Evolutionary conservation across 371 early-diverging fungal genomes (phyloP).

Genomic region (Mortierella sp.): DNA sequence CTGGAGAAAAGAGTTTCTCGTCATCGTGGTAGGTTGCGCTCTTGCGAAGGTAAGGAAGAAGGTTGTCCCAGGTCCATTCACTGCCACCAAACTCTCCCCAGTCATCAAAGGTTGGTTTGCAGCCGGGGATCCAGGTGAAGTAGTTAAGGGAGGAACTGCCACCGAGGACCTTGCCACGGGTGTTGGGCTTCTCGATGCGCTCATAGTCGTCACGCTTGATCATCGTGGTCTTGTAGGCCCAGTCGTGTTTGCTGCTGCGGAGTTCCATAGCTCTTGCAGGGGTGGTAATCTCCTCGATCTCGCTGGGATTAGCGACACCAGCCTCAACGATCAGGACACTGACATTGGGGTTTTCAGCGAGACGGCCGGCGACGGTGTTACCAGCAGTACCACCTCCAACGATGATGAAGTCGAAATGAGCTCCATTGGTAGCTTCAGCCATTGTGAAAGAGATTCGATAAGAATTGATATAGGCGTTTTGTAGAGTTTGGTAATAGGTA

Average conservation of each 20-base stretch:
- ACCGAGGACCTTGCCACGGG: constrained; percentile 38
- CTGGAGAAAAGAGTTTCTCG: constrained; percentile 14
- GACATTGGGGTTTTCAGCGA: constrained; percentile 30
- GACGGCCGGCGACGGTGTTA: constrained; percentile 27
- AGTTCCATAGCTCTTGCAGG: constrained; percentile 30
- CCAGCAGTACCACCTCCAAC: constrained; percentile 40
- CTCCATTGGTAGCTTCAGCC: constrained; percentile 12
- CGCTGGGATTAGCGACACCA: constrained; percentile 28
- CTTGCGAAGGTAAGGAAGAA: constrained; percentile 39
- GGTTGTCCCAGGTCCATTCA: constrained; percentile 45
- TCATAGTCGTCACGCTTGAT: constrained; percentile 35
- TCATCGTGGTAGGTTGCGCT: constrained; percentile 33
- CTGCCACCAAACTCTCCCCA: constrained; percentile 51
- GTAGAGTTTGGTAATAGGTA: not conserved
- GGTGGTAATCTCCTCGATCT: constrained; percentile 30
- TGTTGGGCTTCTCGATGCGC: constrained; percentile 38
- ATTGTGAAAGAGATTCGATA: constrained; percentile 23
- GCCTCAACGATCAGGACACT: constrained; percentile 28
- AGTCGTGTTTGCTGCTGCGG: constrained; percentile 31
- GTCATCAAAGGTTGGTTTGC: constrained; percentile 39
- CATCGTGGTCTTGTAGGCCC: constrained; percentile 38
- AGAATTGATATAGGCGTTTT: not conserved
- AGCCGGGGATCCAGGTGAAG: constrained; percentile 33
- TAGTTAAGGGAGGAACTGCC: constrained; percentile 39
- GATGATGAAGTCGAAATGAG: constrained; percentile 30